Conservation (phyloP, 2,329 filamentous ascomycete species). For the Lachnellula cervina region DNA sequence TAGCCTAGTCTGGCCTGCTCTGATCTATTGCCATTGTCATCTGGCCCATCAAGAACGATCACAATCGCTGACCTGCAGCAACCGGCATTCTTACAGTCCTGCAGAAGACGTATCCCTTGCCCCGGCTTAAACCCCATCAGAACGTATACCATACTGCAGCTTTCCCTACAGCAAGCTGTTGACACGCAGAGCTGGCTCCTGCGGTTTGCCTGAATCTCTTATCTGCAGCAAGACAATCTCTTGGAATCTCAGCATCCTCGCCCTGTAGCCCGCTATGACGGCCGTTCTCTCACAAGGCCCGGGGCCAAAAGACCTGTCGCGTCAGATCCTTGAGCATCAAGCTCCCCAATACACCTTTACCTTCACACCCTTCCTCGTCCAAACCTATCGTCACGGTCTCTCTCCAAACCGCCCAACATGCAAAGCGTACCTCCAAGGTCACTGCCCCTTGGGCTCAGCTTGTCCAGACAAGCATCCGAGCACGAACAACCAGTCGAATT, state of each 20-base stretch:
- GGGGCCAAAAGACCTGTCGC: slow-evolving; percentile 26
- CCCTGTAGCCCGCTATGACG: slow-evolving; percentile 13
- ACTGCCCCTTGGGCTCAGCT: slow-evolving; percentile 77
- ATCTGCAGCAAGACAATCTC: not conserved
- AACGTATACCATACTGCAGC: not conserved
- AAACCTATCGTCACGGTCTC: slow-evolving; percentile 80
- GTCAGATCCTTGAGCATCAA: slow-evolving; percentile 51
- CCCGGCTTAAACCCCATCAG: not conserved
- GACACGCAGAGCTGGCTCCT: no score
- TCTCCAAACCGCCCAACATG: slow-evolving; percentile 75
- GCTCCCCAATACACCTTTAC: slow-evolving; percentile 63
- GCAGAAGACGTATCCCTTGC: not conserved
- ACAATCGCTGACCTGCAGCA: not conserved
- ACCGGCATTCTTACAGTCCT: not conserved
- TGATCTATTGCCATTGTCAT: not conserved
- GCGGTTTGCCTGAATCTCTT: not conserved
- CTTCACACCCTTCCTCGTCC: slow-evolving; percentile 80
- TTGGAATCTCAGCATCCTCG: not conserved
- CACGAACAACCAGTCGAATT: slow-evolving; percentile 44
- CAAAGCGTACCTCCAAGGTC: slow-evolving; percentile 77
- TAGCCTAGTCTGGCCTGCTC: not conserved
- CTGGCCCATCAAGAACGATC: not conserved
- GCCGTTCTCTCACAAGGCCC: slow-evolving; percentile 23
- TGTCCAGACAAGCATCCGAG: slow-evolving; percentile 76
- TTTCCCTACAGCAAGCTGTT: not conserved